These are phyloP conservation scores for Lepidium aucheri DNA, from an alignment of 345 rosid genomes.

Conservation along the genomic window DNA sequence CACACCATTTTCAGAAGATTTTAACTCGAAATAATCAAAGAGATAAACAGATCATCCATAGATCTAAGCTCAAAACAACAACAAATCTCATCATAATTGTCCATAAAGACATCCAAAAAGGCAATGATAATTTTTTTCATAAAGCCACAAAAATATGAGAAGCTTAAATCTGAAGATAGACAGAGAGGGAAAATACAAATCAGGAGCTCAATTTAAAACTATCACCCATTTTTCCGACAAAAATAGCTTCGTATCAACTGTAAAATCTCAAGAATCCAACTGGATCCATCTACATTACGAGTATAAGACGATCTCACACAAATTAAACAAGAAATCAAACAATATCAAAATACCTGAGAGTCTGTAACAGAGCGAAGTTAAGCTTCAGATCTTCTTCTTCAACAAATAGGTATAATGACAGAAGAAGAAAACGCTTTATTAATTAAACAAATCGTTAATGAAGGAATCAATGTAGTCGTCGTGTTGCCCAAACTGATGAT, in stretches of 20 bases:
- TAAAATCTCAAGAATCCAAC: not conserved
- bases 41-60: not conserved
- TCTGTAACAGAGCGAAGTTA: conserved; percentile 20
- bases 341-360: conserved; percentile 16
- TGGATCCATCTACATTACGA: not conserved
- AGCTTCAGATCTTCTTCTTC: conserved; percentile 28
- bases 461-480: conserved; percentile 15
- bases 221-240: not conserved
- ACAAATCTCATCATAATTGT: not conserved
- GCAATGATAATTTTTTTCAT: not conserved
- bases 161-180: conserved; percentile 2
- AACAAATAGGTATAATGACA: not conserved
- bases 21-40: not conserved
- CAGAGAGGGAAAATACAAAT: not conserved
- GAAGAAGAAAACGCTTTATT: conserved; percentile 8
- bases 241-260: not conserved
- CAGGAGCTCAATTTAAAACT: not conserved
- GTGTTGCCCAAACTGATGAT: conserved; percentile 18
- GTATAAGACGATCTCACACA: not conserved
- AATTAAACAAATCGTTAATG: not conserved
- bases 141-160: conserved; percentile 13
- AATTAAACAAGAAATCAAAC: not conserved
- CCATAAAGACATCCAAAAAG: not conserved
- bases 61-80: conserved; percentile 4
- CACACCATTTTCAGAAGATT: not conserved